Percentiles rank a stretch among this genome's conserved stretches.
These are phyloP conservation scores for Lenwebbia sp. DNA, from an alignment of 345 rosid species.

Conservation along the genomic window DNA sequence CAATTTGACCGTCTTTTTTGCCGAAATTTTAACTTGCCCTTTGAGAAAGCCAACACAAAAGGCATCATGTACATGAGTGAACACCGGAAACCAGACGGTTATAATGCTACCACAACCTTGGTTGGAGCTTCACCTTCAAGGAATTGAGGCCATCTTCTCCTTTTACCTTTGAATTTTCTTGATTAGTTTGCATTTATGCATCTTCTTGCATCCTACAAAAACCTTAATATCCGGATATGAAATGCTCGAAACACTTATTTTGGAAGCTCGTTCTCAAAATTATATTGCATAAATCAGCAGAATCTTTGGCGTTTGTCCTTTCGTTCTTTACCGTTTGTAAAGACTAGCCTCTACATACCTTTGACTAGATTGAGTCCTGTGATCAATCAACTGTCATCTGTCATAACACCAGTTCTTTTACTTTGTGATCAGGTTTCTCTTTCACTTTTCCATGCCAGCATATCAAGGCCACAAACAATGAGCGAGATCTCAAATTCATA, in stretches of 20 bases:
- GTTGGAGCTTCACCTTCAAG: background rate
- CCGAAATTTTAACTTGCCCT: background rate
- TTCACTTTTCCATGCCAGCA: background rate
- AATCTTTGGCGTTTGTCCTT: background rate
- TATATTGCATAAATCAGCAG: background rate
- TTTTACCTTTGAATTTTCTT: background rate
- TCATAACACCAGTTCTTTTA: background rate
- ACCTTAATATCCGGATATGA: background rate
- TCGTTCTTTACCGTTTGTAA: background rate
- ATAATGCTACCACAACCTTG: background rate
- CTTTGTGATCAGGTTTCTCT: conserved; percentile 6
- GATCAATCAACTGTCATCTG: background rate
- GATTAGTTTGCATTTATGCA: background rate
- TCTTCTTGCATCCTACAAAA: background rate
- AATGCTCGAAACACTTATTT: background rate
- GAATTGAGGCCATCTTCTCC: background rate
- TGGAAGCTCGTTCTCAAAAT: background rate
- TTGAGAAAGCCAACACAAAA: background rate
- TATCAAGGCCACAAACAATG: background rate
- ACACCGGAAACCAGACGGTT: background rate
- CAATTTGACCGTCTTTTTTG: background rate
- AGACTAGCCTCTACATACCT: background rate
- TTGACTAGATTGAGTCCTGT: background rate
- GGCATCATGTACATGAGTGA: background rate
- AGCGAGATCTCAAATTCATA: conserved; percentile 6